Percentiles rank a stretch among this genome's conserved stretches.
Conservation (phyloP, 2,329 filamentous ascomycete species). For the Fusarium sp. region DNA sequence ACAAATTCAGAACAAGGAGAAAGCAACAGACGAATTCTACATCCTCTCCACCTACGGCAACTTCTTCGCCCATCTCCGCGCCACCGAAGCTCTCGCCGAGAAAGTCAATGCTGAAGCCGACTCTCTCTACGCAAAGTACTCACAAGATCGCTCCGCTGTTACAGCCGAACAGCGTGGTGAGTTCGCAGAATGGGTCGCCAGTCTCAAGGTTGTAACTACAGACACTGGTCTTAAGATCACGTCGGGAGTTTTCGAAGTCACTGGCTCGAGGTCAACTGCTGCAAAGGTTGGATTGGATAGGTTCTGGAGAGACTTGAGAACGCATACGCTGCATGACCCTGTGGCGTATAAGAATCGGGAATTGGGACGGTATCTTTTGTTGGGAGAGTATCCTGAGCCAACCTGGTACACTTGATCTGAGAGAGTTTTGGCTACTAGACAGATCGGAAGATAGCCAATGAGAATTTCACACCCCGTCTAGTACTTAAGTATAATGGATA, state of each 20-base stretch:
- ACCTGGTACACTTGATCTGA: slow-evolving; percentile 18
- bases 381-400: slow-evolving; percentile 65
- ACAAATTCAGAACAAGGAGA: slow-evolving; percentile 60
- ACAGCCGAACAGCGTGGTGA: slow-evolving; percentile 67
- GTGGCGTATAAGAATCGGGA: slow-evolving; percentile 76
- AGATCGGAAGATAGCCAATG: accelerated
- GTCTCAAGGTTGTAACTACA: slow-evolving; percentile 50
- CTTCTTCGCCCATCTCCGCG: slow-evolving; percentile 72
- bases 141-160: slow-evolving; percentile 55
- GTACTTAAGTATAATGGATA: accelerated
- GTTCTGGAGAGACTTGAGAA: slow-evolving; percentile 75
- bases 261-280: slow-evolving; percentile 63
- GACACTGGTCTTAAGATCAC: slow-evolving; percentile 70
- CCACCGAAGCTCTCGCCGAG: slow-evolving; percentile 69
- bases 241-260: slow-evolving; percentile 62
- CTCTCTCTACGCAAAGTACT: slow-evolving; percentile 57
- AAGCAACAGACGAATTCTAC: slow-evolving; percentile 72
- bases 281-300: slow-evolving; percentile 70
- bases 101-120: slow-evolving; percentile 63
- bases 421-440: accelerated
- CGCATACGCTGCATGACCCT: slow-evolving; percentile 74
- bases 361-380: slow-evolving; percentile 66
- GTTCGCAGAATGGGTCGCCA: slow-evolving; percentile 67
- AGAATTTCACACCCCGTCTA: accelerated
- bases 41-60: slow-evolving; percentile 73